Base-by-base conservation (phyloP, 176 grass and related monocot genomes). In the Panicum miliaceum region DNA sequence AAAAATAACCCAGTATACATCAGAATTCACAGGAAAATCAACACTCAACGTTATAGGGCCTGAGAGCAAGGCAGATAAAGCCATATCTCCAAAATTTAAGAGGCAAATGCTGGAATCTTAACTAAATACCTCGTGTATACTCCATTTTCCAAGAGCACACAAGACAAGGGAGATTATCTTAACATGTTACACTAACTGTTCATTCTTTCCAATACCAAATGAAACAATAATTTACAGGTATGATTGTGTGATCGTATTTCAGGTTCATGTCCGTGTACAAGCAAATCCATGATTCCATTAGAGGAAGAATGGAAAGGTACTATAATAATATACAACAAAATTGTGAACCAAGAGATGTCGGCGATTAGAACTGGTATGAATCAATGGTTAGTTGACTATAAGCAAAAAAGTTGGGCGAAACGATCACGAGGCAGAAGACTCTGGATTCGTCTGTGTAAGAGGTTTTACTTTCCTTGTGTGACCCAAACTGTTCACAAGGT, bases 401-500 rank as follows among this genome's bases (percentile, higher is more conserved):
- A 79, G 74, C 12, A 68, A 37, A 60, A 67, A 38, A 59, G n/a
- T 34, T 37, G n/a, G 11, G 1, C 29, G 27, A 59, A 13, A 38
- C 11, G 19, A 40, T 90, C 80, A 86, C 10, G 60, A 41, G 0
- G 58, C 18, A 40, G 84, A 90, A 67, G 74, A 52, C 84, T 87
- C 68, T 68, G 86, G 54, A 79, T 82, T 87, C 48, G 52, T 79
- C 59, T 75, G 57, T 22, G 50, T 12, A 29, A 88, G 93, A 74
- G 91, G 93, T 83, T 96, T 94, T 65, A 94, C 96, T 89, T 95
- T 95, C 81, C 89, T 84, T 66, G 84, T 94, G 86, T 94, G 96
- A 37, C 93, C 93, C 43, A 98, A 86, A 85, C 85, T 95, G 81
- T 98, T 98, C 42, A 98, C 96, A 74, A 98, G 89, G 75, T 98